phyloP scores from a whole-genome alignment of 495 filamentous ascomycete species.

The Glarea lozoyensis region DNA sequence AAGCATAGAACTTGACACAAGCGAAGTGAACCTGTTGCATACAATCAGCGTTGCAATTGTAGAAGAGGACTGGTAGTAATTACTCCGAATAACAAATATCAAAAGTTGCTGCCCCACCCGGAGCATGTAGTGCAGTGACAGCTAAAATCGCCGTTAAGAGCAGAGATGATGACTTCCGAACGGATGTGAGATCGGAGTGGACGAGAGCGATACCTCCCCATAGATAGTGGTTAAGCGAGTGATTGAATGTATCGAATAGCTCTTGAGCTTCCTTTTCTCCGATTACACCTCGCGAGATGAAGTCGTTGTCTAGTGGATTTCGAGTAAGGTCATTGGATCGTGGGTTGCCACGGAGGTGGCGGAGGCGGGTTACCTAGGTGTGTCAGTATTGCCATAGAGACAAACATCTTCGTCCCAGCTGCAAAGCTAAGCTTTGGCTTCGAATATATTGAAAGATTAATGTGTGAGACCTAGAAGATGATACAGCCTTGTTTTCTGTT shows the following conservation, averaged over 20 bases:
- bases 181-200: slow-evolving; percentile 25
- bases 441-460: too few species aligned
- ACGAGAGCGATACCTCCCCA: slow-evolving; percentile 49
- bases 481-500: too few species aligned
- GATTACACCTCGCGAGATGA: slow-evolving; percentile 26
- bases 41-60: too few species aligned
- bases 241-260: slow-evolving; percentile 25
- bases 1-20: slow-evolving; percentile 29
- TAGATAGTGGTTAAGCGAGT: slow-evolving; percentile 33
- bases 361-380: slow-evolving; percentile 49
- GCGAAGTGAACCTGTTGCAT: slow-evolving; percentile 24
- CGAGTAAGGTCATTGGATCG: background rate
- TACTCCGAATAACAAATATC: slow-evolving; percentile 27
- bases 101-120: slow-evolving; percentile 29
- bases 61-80: too few species aligned
- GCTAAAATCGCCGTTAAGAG: slow-evolving; percentile 28
- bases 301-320: slow-evolving; percentile 26
- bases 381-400: too few species aligned
- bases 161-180: slow-evolving; percentile 27
- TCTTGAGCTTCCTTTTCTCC: slow-evolving; percentile 24
- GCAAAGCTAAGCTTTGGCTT: too few species aligned
- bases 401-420: too few species aligned
- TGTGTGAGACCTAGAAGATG: too few species aligned
- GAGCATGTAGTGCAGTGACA: slow-evolving; percentile 29
- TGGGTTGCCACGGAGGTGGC: slow-evolving; percentile 33